phyloP scores from a whole-genome alignment of 768 basidiomycete genomes.

The Mrakia blollopis region DNA sequence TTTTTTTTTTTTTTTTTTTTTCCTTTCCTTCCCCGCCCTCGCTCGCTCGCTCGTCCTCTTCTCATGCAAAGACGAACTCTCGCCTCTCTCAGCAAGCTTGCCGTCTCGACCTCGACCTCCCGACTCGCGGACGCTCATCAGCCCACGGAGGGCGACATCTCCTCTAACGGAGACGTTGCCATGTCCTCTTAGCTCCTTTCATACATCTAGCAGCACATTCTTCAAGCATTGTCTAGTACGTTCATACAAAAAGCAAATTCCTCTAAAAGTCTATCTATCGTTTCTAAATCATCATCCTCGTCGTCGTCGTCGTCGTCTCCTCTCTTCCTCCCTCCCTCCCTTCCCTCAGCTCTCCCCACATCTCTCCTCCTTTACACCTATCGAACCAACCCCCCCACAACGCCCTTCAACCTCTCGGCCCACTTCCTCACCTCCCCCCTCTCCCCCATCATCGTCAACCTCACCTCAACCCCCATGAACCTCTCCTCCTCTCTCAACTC shows the following conservation, averaged over 20 bases:
- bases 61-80: neutral
- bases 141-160: neutral
- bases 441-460: constrained; percentile 87
- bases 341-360: neutral
- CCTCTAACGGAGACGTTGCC: neutral
- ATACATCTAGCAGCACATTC: too few species aligned
- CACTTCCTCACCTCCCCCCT: constrained; percentile 67
- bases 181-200: neutral
- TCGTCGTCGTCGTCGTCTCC: neutral
- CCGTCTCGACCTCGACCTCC: neutral
- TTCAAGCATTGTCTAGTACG: neutral
- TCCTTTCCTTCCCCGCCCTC: too few species aligned
- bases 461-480: constrained; percentile 47
- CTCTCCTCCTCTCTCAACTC: neutral
- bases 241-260: too few species aligned
- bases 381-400: constrained; percentile 34
- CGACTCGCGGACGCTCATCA: neutral
- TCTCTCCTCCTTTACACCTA: neutral
- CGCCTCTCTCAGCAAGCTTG: neutral
- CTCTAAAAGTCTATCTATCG: neutral
- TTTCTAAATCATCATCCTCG: too few species aligned
- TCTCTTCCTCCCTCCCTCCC: constrained; percentile 23
- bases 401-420: constrained; percentile 54
- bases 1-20: too few species aligned
- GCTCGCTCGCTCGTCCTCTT: too few species aligned